phyloP scores from a whole-genome alignment of 805 yeast genomes.

The Candida adriatica region DNA sequence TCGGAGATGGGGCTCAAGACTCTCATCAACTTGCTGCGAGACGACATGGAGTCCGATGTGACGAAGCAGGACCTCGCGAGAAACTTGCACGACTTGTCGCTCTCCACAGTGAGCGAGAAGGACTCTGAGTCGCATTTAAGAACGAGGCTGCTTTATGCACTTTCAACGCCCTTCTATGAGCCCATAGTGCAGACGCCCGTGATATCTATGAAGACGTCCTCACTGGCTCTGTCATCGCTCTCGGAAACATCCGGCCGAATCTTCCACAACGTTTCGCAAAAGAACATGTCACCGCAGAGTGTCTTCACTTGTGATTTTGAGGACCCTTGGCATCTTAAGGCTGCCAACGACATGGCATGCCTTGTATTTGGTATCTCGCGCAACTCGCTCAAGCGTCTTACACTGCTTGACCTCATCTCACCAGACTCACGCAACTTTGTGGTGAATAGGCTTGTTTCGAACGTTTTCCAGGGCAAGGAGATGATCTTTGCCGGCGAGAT shows the following conservation, averaged over 20 bases:
- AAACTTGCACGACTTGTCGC: conserved; percentile 51
- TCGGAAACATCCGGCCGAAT: conserved; percentile 29
- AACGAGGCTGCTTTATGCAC: conserved; percentile 47
- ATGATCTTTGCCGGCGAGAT: conserved; percentile 78
- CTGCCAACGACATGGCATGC: conserved; percentile 87
- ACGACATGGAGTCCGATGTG: conserved; percentile 23
- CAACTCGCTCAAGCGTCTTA: conserved; percentile 50
- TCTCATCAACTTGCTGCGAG: conserved; percentile 41
- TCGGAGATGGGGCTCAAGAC: conserved; percentile 31
- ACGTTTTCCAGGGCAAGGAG: conserved; percentile 27
- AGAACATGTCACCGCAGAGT: conserved; percentile 72
- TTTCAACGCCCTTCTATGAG: conserved; percentile 55
- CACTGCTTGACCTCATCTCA: conserved; percentile 71
- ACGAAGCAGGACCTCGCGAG: conserved; percentile 36
- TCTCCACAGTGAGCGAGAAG: conserved; percentile 29
- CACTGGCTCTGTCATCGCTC: conserved; percentile 26
- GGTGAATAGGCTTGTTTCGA: conserved; percentile 41
- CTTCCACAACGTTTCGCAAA: conserved; percentile 63
- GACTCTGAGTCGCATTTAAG: conserved; percentile 22
- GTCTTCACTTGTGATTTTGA: conserved; percentile 71
- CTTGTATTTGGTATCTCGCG: conserved; percentile 77
- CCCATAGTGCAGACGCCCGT: conserved; percentile 22
- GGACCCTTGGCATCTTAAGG: conserved; percentile 73
- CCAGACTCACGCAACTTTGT: conserved; percentile 71
- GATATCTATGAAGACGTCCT: conserved; percentile 22